Base-by-base conservation (phyloP, 306 rosid species). In the Abrus precatorius region DNA sequence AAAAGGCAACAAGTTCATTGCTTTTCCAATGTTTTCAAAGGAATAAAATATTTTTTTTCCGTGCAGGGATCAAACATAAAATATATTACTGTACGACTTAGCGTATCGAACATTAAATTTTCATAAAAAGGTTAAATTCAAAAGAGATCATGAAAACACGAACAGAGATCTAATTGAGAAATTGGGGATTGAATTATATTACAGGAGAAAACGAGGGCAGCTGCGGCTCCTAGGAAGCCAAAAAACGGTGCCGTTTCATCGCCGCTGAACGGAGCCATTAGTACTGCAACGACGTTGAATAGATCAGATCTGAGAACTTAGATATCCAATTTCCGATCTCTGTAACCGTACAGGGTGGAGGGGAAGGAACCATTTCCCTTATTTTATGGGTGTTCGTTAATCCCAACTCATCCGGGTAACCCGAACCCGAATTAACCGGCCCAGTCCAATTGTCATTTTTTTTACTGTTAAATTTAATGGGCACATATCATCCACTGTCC, bases 181-280 rank as follows among this genome's bases (percentile, higher is more conserved):
- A 13, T 49, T 13, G 62, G 75, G 71, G 72, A 49, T 77, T 7
- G 55, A 73, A 34, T 79, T 89, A 92, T 94, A 34, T 79, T 89
- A 92, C 97, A 92, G 70, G 97, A 92, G 86, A 92, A 92, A 45
- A 92, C 91, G 49, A 92, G 94, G 5, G 97, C 97, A n/a, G 94
- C 93, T 7, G 97, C 97, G 74, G 97, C 97, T 33, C 97, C 97
- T 30, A 92, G 94, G 87, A 92, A 92, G 87, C 97, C 97, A 69
- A 92, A 92, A 78, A 92, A 92, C 48, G 97, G 97, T 30, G 97
- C 97, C 72, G 97, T 92, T 77, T 92, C 97, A 89, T 92, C 97
- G 90, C 97, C 97, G 85, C 94, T 86, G 84, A 92, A 92, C 7
- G 84, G 57, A 83, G 92, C 77, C 97, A 92, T 92, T 56, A 27